These are phyloP conservation scores for Arthrobotrys iridis DNA, from an alignment of 2,329 filamentous ascomycete genomes.

Conservation along the genomic window DNA sequence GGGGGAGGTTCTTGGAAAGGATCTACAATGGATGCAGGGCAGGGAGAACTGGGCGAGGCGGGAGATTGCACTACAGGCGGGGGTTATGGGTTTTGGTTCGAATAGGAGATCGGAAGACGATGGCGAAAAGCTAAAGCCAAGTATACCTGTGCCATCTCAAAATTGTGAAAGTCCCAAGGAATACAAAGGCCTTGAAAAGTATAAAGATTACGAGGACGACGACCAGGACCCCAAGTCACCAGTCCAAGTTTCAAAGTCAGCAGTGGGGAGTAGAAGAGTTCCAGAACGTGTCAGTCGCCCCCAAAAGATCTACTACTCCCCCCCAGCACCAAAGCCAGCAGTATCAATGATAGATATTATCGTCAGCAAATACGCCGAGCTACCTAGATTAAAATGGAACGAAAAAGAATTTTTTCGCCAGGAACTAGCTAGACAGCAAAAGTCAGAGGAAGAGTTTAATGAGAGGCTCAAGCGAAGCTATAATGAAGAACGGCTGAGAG, in stretches of 20 bases:
- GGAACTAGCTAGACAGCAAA: background rate
- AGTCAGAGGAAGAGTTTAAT: constrained; percentile 45
- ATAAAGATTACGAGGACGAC: no score
- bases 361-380: constrained; percentile 21
- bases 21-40: background rate
- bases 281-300: background rate
- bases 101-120: no score
- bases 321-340: background rate
- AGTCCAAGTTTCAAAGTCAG: no score
- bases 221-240: no score
- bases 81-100: background rate
- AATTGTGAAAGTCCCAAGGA: no score
- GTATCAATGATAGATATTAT: constrained; percentile 14
- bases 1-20: background rate
- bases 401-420: background rate
- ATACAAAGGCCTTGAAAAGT: no score
- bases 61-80: background rate
- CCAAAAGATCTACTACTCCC: constrained; percentile 9
- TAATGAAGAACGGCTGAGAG: background rate
- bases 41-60: constrained; percentile 18
- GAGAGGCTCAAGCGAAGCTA: background rate
- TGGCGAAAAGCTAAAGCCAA: no score
- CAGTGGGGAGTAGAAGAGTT: background rate
- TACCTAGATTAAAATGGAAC: constrained; percentile 13
- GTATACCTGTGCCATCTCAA: no score